phyloP scores from a whole-genome alignment of 306 rosid genomes.

The Oemleria cerasiformis region DNA sequence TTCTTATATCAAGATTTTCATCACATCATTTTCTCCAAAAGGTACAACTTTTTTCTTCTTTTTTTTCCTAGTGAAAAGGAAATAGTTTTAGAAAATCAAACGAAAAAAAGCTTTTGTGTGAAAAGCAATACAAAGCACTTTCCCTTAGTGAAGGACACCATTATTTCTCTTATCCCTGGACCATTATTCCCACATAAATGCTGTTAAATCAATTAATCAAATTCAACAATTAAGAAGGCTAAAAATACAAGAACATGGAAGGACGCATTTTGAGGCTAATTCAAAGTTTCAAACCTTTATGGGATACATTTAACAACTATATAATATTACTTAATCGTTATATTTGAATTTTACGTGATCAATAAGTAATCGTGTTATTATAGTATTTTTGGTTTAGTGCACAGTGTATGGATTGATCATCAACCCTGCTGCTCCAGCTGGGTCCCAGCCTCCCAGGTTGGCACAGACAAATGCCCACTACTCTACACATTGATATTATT shows the following conservation, averaged over 20 bases:
- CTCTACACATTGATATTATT: slow-evolving; percentile 24
- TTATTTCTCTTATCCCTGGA: not conserved
- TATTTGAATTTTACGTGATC: no score
- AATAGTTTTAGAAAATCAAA: not conserved
- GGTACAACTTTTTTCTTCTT: no score
- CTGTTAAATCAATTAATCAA: no score
- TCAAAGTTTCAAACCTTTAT: slow-evolving; percentile 8
- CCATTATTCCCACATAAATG: no score
- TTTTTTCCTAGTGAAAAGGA: not conserved
- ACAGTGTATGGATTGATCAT: not conserved
- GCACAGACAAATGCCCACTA: slow-evolving; percentile 61
- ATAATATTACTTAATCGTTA: no score
- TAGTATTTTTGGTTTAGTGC: no score
- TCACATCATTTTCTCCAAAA: no score
- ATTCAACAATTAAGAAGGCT: no score
- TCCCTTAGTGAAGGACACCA: not conserved
- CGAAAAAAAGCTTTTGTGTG: not conserved
- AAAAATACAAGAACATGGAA: not conserved
- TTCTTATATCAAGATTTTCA: not conserved
- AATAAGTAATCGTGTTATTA: no score
- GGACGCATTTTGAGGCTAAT: not conserved
- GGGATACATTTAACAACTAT: not conserved
- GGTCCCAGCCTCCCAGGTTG: slow-evolving; percentile 55
- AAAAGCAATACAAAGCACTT: not conserved
- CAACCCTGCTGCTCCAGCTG: slow-evolving; percentile 2